Base-by-base conservation (phyloP, 805 yeast genomes). In the Wickerhamiella hasegawae region DNA sequence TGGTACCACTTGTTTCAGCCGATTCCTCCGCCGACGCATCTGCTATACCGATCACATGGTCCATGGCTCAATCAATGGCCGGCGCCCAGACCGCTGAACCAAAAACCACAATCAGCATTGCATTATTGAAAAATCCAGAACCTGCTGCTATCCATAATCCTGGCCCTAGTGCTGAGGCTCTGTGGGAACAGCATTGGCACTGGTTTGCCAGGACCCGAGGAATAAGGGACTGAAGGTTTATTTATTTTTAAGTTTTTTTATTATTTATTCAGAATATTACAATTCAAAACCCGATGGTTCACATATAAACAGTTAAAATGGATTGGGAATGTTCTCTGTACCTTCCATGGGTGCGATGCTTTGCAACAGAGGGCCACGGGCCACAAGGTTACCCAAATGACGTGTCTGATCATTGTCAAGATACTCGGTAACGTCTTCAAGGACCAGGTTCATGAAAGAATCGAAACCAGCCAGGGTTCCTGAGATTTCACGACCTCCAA, bases 391-490 rank as follows among this genome's bases (percentile, higher is more conserved):
- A 0, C 93, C 94, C 33, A 84, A 62, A 3, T 62, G 58, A 51
- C 96, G 71, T 1, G 79, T 73, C 44, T 73, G 56, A 9, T 41
- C 46, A 14, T 26, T 40, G 32, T 41, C 47, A 4, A 48, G 40
- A 2, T 30, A 24, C 54, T 90, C 96, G 18, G 55, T 49, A 3
- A 75, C 76, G 34, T 72, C 71, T 28, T 71, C 77, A 32, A 73
- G 58, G 11, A 73, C 77, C 28, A 73, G 63, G 52, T 90, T 90
- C 94, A 87, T 83, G 51, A 83, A 78, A 55, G 85, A 95, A 56
- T 90, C 99, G 56, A 80, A 84, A 23, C 97, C 96, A 46, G 80
- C 82, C 46, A 87, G 67, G 1, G 62, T 60, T 24, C 98, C 98
- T 14, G 65, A 63, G n/a, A 79, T 73, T 46, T 75, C 74, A 51